Conservation (phyloP, 805 yeast species). For the Metschnikowia hibisci region DNA sequence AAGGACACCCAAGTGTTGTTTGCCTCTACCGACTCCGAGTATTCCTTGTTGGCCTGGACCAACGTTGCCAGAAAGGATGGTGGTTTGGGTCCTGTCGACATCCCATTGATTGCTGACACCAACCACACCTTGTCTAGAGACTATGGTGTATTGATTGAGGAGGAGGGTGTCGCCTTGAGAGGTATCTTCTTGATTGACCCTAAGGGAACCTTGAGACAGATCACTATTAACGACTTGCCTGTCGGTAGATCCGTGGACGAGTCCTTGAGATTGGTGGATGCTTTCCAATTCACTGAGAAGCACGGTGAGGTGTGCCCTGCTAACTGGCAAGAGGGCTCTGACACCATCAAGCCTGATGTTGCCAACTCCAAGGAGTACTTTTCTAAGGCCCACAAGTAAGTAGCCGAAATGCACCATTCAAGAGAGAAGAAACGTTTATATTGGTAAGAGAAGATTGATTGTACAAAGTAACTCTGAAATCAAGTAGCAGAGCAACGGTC, state of each 20-base stretch:
- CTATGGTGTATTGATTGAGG: constrained; percentile 97
- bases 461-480: no score
- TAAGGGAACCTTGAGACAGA: constrained; percentile 89
- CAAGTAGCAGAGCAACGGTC: no score
- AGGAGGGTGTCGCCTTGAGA: constrained; percentile 95
- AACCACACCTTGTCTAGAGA: constrained; percentile 92
- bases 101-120: constrained; percentile 94
- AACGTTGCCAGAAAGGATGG: constrained; percentile 94
- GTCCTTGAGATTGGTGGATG: constrained; percentile 95
- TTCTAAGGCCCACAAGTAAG: constrained; percentile 48
- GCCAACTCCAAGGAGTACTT: constrained; percentile 22
- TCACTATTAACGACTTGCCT: constrained; percentile 97
- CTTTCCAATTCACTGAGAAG: constrained; percentile 99
- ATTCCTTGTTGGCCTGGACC: constrained; percentile 97
- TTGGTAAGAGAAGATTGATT: background rate
- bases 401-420: background rate
- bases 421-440: background rate
- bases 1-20: constrained; percentile 86
- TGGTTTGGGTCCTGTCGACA: constrained; percentile 93
- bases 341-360: constrained; percentile 62
- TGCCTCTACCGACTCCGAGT: constrained; percentile 98
- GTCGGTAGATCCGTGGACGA: constrained; percentile 99
- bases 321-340: constrained; percentile 91
- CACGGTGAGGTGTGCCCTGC: constrained; percentile 99
- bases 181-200: constrained; percentile 99